These are phyloP conservation scores for Protomyces gravidus DNA, from an alignment of 1,139 yeast genomes.

Conservation along the genomic window DNA sequence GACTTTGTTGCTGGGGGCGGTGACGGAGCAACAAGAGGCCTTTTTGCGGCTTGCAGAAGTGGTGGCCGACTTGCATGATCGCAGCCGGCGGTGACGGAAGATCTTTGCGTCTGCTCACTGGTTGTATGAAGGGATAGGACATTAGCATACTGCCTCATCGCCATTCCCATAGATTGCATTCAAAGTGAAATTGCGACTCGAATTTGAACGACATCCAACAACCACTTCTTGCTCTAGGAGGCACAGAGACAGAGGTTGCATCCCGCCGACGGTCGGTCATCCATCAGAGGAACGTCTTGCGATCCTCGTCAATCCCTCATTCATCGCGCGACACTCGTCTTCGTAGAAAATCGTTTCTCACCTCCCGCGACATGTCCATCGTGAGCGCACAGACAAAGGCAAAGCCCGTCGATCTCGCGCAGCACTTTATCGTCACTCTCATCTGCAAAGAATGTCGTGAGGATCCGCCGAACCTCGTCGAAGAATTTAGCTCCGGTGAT, in stretches of 20 bases:
- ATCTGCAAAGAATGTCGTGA: slow-evolving; percentile 96
- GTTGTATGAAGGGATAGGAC: no score
- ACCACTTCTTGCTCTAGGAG: neutral
- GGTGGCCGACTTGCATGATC: slow-evolving; percentile 17
- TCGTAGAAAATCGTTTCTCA: no score
- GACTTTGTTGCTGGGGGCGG: slow-evolving; percentile 9
- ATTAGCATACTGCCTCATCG: no score
- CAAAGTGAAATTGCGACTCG: no score
- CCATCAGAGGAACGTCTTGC: neutral
- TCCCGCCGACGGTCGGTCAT: slow-evolving; percentile 5
- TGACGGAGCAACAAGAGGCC: slow-evolving; percentile 14
- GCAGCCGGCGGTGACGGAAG: slow-evolving; percentile 1
- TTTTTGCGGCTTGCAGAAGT: slow-evolving; percentile 10
- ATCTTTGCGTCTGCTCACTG: no score
- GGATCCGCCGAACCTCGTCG: slow-evolving; percentile 91
- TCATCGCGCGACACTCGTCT: no score
- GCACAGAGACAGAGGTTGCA: neutral
- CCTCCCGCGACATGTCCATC: slow-evolving; percentile 18
- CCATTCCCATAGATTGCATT: no score
- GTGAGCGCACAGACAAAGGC: slow-evolving; percentile 10
- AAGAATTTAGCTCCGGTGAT: slow-evolving; percentile 94
- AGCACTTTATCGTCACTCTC: slow-evolving; percentile 73
- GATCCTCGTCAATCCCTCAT: neutral
- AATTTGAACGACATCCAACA: neutral
- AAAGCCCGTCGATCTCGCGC: slow-evolving; percentile 19